These are phyloP conservation scores for Cruciata laevipes DNA, from an alignment of 257 asterid genomes.

Conservation along the genomic window DNA sequence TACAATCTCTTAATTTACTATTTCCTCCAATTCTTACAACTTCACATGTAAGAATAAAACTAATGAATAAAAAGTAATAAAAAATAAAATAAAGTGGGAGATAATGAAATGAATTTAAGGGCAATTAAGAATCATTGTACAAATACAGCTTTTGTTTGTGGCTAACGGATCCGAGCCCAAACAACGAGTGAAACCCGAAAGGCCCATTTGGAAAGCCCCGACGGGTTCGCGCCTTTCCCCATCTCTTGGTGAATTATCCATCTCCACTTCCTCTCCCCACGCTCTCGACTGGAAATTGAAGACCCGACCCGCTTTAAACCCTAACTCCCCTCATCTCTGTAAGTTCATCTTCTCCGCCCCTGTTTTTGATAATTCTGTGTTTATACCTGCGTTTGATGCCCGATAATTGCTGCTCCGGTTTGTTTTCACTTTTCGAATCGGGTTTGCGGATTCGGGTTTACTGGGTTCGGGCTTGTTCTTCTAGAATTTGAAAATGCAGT, in stretches of 20 bases:
- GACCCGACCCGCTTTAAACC: conserved; percentile 23
- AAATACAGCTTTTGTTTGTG: too few relatives aligned
- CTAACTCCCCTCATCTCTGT: conserved; percentile 16
- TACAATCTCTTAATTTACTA: too few relatives aligned
- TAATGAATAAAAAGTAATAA: too few relatives aligned
- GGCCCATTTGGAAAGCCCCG: conserved; percentile 6
- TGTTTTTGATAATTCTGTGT: background rate
- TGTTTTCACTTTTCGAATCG: conserved; percentile 4
- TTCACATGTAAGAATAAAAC: too few relatives aligned
- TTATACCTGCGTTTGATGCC: background rate
- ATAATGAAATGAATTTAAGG: too few relatives aligned
- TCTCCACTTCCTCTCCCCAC: background rate
- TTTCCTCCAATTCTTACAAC: too few relatives aligned
- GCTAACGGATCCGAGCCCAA: too few relatives aligned
- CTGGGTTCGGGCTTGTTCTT: background rate
- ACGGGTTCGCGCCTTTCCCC: conserved; percentile 46
- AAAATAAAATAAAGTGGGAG: too few relatives aligned
- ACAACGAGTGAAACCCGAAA: conserved; percentile 3
- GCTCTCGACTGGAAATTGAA: background rate
- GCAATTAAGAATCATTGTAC: too few relatives aligned
- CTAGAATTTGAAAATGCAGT: background rate
- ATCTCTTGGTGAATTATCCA: conserved; percentile 16
- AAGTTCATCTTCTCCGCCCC: conserved; percentile 12
- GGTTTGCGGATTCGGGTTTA: background rate
- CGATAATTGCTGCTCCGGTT: conserved; percentile 19